Percentiles rank a stretch among this genome's conserved stretches.
These are phyloP conservation scores for Solanum dulcamara DNA, from an alignment of 257 asterid genomes.

Conservation along the genomic window DNA sequence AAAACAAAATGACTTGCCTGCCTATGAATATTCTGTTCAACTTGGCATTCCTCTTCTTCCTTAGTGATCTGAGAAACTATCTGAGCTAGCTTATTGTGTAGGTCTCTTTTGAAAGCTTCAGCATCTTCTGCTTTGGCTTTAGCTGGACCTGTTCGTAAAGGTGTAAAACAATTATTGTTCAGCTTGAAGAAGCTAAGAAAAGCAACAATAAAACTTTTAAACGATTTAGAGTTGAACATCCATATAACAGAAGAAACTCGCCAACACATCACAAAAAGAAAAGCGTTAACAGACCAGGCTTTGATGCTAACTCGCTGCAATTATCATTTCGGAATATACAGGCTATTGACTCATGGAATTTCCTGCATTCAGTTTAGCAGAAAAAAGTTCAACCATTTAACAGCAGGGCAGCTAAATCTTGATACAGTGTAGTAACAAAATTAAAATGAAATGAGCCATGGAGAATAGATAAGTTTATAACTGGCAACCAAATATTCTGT, in stretches of 20 bases:
- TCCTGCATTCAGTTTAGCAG: conserved; percentile 32
- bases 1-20: conserved; percentile 32
- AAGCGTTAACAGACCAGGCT: conserved; percentile 23
- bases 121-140: conserved; percentile 16
- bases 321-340: conserved; percentile 19
- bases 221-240: background rate
- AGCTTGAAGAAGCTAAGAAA: background rate
- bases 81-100: conserved; percentile 37
- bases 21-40: conserved; percentile 35
- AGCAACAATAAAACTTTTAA: background rate
- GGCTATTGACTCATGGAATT: conserved; percentile 35
- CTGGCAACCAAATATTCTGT: background rate
- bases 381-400: background rate
- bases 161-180: background rate
- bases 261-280: background rate
- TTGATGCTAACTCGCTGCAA: conserved; percentile 14
- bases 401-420: background rate
- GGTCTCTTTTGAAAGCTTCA: conserved; percentile 15
- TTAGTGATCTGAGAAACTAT: conserved; percentile 21
- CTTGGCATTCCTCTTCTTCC: conserved; percentile 31
- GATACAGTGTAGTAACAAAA: background rate
- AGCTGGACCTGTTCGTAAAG: conserved; percentile 21
- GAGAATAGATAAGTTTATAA: background rate
- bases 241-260: background rate
- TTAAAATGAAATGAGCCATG: background rate